Evolutionary conservation across 1,284 basidiomycete species (phyloP).

Genomic region (Amylostereum areolatum): DNA sequence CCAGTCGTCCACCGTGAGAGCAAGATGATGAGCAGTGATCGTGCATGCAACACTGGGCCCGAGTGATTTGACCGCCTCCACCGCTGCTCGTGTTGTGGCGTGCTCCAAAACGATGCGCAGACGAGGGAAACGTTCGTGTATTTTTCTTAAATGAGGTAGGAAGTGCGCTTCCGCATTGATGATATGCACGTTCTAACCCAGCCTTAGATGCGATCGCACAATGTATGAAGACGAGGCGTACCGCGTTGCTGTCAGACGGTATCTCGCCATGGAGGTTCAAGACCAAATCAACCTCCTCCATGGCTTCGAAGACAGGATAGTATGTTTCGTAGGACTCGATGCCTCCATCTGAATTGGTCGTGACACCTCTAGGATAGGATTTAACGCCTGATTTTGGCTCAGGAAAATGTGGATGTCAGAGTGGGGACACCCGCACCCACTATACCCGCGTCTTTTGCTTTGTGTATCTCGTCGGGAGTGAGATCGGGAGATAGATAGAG

Average conservation of each 20-base stretch:
- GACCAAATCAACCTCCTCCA: slow-evolving; percentile 92
- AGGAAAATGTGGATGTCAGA: slow-evolving; percentile 2
- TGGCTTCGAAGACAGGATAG: slow-evolving; percentile 91
- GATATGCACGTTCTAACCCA: slow-evolving; percentile 77
- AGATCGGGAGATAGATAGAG: slow-evolving; percentile 90
- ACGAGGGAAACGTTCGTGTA: slow-evolving; percentile 85
- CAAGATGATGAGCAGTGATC: slow-evolving; percentile 96
- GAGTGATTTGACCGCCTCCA: slow-evolving; percentile 85
- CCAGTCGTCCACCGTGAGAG: slow-evolving; percentile 95
- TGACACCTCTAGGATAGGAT: slow-evolving; percentile 96
- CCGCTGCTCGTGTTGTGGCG: slow-evolving; percentile 93
- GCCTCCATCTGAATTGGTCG: slow-evolving; percentile 94
- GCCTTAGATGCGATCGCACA: slow-evolving; percentile 5
- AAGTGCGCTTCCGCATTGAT: slow-evolving; percentile 93
- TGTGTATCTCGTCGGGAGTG: slow-evolving; percentile 87
- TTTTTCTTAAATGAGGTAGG: slow-evolving; percentile 79
- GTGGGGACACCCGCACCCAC: slow-evolving; percentile 41
- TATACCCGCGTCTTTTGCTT: slow-evolving; percentile 83
- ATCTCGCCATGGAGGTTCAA: slow-evolving; percentile 98
- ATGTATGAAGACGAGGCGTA: slow-evolving; percentile 28
- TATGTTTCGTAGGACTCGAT: slow-evolving; percentile 96
- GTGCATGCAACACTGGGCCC: slow-evolving; percentile 91
- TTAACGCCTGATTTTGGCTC: slow-evolving; percentile 69
- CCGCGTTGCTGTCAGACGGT: slow-evolving; percentile 80
- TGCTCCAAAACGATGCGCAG: slow-evolving; percentile 98